A percentile compares a stretch with the other conserved stretches of the same genome.
Conservation (phyloP, 2,329 filamentous ascomycete species). For the Pseudocercospora pini-densiflorae region DNA sequence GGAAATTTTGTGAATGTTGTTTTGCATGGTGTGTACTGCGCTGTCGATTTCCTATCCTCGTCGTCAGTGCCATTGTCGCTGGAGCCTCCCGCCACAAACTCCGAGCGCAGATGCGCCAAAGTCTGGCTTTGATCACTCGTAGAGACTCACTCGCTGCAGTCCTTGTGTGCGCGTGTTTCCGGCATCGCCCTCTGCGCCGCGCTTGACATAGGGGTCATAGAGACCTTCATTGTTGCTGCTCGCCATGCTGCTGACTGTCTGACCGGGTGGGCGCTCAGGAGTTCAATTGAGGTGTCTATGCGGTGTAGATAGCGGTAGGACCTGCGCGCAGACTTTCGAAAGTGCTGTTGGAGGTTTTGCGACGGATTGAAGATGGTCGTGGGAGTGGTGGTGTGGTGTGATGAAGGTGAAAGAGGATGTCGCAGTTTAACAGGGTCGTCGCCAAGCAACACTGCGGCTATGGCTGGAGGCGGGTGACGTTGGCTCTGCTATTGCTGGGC, state of each 20-base stretch:
- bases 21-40: constrained; percentile 91
- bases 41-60: constrained; percentile 86
- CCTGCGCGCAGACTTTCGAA: background rate
- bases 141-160: constrained; percentile 28
- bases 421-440: constrained; percentile 1
- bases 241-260: constrained; percentile 25
- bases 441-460: background rate
- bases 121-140: background rate
- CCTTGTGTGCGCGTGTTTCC: constrained; percentile 31
- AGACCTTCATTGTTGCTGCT: constrained; percentile 29
- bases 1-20: constrained; percentile 97
- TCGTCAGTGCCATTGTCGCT: constrained; percentile 17
- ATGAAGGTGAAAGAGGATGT: constrained; percentile 8
- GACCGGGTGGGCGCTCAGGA: constrained; percentile 17
- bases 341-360: background rate
- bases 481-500: background rate
- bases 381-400: background rate
- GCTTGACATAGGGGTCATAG: constrained; percentile 35
- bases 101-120: constrained; percentile 15
- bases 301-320: constrained; percentile 5
- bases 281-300: constrained; percentile 15
- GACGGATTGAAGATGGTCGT: background rate
- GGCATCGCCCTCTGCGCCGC: constrained; percentile 28
- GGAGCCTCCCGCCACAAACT: constrained; percentile 13
- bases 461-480: background rate